phyloP scores from a whole-genome alignment of 148 eudicot species.

The Selenicereus undatus region DNA sequence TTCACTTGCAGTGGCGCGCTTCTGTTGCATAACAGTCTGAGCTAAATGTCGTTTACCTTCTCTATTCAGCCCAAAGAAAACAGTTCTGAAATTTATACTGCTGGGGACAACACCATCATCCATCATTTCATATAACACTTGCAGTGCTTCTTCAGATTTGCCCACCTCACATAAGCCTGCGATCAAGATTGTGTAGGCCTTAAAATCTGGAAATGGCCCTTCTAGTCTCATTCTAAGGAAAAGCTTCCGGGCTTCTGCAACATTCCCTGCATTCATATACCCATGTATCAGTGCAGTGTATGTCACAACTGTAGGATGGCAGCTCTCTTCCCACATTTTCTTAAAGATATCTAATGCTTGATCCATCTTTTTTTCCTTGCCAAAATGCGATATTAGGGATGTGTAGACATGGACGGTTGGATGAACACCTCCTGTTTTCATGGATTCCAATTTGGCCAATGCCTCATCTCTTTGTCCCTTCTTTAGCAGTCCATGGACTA shows the following conservation, averaged over 20 bases:
- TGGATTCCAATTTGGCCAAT: slow-evolving; percentile 48
- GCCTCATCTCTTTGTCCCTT: slow-evolving; percentile 50
- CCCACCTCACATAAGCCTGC: slow-evolving; percentile 46
- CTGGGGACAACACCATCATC: slow-evolving; percentile 67
- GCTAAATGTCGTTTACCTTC: slow-evolving; percentile 71
- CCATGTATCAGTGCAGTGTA: slow-evolving; percentile 65
- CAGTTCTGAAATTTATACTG: slow-evolving; percentile 57
- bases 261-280: slow-evolving; percentile 39
- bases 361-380: slow-evolving; percentile 42
- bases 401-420: slow-evolving; percentile 81
- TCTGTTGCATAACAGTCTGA: slow-evolving; percentile 41
- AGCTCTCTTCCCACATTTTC: slow-evolving; percentile 55
- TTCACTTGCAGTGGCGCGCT: slow-evolving; percentile 37
- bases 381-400: slow-evolving; percentile 55
- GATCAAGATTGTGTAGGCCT: slow-evolving; percentile 63
- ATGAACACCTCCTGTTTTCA: slow-evolving; percentile 45
- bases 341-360: slow-evolving; percentile 46
- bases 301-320: slow-evolving; percentile 63
- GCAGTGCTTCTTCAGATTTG: slow-evolving; percentile 60
- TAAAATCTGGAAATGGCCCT: slow-evolving; percentile 78
- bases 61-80: slow-evolving; percentile 62
- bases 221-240: slow-evolving; percentile 50
- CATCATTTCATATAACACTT: slow-evolving; percentile 60
- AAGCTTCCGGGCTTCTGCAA: slow-evolving; percentile 50
- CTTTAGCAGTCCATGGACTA: slow-evolving; percentile 51